Percentiles rank a stretch among this genome's conserved stretches.
phyloP scores from a whole-genome alignment of 2,329 filamentous ascomycete species.

The Bipolaris cookei region DNA sequence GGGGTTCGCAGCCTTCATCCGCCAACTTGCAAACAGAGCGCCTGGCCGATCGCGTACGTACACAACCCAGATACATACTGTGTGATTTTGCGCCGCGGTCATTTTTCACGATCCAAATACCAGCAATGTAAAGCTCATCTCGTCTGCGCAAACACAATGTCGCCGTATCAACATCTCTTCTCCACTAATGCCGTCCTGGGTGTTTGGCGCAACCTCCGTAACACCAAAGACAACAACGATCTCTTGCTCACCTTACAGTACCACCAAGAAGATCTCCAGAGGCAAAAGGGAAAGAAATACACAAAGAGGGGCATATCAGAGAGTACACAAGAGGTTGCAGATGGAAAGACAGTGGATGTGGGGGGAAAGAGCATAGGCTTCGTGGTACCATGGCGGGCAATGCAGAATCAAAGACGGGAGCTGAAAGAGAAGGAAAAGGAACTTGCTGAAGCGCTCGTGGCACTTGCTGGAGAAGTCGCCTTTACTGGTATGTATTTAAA shows the following conservation, averaged over 20 bases:
- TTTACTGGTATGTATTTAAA: slow-evolving; percentile 34
- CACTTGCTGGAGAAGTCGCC: slow-evolving; percentile 42
- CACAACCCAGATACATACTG: not conserved
- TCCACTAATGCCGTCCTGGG: slow-evolving; percentile 43
- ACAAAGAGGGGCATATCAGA: slow-evolving; percentile 26
- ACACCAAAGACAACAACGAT: slow-evolving; percentile 40
- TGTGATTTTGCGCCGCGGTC: not conserved
- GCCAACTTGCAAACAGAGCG: slow-evolving; percentile 15
- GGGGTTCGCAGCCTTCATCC: slow-evolving; percentile 3
- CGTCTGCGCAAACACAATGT: slow-evolving; percentile 26
- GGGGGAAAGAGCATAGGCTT: slow-evolving; percentile 44
- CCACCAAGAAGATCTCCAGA: slow-evolving; percentile 36
- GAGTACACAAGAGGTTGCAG: slow-evolving; percentile 26
- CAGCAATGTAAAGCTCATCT: slow-evolving; percentile 24
- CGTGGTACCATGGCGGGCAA: slow-evolving; percentile 46
- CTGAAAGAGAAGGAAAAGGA: slow-evolving; percentile 43
- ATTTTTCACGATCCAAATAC: not conserved
- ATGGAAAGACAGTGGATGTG: slow-evolving; percentile 27
- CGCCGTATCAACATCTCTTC: slow-evolving; percentile 45
- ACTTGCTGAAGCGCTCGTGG: slow-evolving; percentile 43
- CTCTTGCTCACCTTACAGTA: slow-evolving; percentile 44
- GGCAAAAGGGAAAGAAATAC: slow-evolving; percentile 24
- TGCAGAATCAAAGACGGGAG: slow-evolving; percentile 44
- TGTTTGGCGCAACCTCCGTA: slow-evolving; percentile 44
- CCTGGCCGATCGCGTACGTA: not conserved